Base-by-base conservation (phyloP, 2,329 filamentous ascomycete species). In the Ilyonectria destructans region DNA sequence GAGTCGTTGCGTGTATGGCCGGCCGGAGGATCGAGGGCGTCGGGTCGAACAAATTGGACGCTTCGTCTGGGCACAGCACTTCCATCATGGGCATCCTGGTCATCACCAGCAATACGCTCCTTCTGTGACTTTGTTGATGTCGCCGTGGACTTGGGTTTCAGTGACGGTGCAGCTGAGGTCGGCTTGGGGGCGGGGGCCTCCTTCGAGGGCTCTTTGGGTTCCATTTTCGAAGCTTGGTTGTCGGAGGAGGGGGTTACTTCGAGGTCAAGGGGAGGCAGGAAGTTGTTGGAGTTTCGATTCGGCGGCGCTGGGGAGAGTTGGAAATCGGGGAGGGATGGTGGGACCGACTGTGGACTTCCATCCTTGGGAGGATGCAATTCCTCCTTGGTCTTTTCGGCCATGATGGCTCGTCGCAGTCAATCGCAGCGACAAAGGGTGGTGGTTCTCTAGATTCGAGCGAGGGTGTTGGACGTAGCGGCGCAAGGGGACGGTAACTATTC, bases 21-120 rank as follows among this genome's bases (percentile, higher is more conserved):
- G 21, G 80, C 72, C 8, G 86, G 81, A 6, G 85, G 81, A 37
- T 88, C 89, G 71, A 80, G 77, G 70, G 82, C 80, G 57, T 89
- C 85, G 15, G 87, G 83, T 33, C 89, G 86, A 2, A 88, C 89
- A 77, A 97, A 96, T 74, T 96, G 93, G 4, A 97, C 93, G 77
- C 92, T 96, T 63, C 89, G 88, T 46, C 78, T 76, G 54, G 71
- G 62, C 19, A 67, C 49, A 35, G 61, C 67, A 57, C 29, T 58
- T 13, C 65, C 71, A 59, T 71, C 71, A 46, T 70, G 70, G n/a
- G 35, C 64, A 26, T 70, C 70, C 19, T 31, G 43, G 9, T 69
- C 73, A 23, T 74, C 73, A 40, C 66, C 70, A 29, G 71, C 63
- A 33, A 65, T 66, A 63, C 72, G 62, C 5, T 76, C 72, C 49